These are phyloP conservation scores for Lophium mytilinum DNA, from an alignment of 495 filamentous ascomycete species.

Conservation along the genomic window DNA sequence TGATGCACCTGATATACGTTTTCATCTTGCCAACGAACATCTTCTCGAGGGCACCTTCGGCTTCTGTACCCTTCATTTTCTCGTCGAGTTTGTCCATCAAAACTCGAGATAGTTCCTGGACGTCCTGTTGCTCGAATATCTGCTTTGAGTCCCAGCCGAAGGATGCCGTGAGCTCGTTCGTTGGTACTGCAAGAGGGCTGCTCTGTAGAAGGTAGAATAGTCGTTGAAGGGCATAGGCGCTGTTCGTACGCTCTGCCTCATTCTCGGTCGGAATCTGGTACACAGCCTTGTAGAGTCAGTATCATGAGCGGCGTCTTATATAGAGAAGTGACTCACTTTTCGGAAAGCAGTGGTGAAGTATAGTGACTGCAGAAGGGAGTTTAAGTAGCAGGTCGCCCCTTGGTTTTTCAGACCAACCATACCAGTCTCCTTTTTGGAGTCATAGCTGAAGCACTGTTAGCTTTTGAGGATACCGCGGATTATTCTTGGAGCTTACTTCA, in stretches of 20 bases:
- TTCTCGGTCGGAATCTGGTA: slow-evolving; percentile 90
- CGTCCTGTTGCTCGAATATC: slow-evolving; percentile 98
- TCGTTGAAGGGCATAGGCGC: slow-evolving; percentile 87
- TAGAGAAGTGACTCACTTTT: slow-evolving; percentile 50
- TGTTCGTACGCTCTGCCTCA: slow-evolving; percentile 72
- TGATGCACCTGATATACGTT: slow-evolving; percentile 97
- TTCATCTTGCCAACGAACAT: slow-evolving; percentile 96
- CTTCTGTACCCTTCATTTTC: slow-evolving; percentile 94
- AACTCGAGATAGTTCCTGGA: slow-evolving; percentile 92
- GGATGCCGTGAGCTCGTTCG: slow-evolving; percentile 84
- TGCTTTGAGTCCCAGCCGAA: slow-evolving; percentile 98
- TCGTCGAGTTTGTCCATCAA: slow-evolving; percentile 94
- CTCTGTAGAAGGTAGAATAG: slow-evolving; percentile 93
- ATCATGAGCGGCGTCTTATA: background rate
- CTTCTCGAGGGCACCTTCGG: slow-evolving; percentile 82
- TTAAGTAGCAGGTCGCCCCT: slow-evolving; percentile 96
- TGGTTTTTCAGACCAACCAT: slow-evolving; percentile 97
- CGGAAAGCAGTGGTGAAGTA: slow-evolving; percentile 97
- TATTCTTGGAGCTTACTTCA: slow-evolving; percentile 49
- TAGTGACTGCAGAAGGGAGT: slow-evolving; percentile 91
- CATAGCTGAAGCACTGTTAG: slow-evolving; percentile 51
- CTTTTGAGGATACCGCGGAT: too few species aligned
- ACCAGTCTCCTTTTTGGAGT: slow-evolving; percentile 96
- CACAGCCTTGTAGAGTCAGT: slow-evolving; percentile 56
- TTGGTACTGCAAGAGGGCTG: slow-evolving; percentile 69